phyloP scores from a whole-genome alignment of 441 rosid species.

The Pelargonium cotyledonis region DNA sequence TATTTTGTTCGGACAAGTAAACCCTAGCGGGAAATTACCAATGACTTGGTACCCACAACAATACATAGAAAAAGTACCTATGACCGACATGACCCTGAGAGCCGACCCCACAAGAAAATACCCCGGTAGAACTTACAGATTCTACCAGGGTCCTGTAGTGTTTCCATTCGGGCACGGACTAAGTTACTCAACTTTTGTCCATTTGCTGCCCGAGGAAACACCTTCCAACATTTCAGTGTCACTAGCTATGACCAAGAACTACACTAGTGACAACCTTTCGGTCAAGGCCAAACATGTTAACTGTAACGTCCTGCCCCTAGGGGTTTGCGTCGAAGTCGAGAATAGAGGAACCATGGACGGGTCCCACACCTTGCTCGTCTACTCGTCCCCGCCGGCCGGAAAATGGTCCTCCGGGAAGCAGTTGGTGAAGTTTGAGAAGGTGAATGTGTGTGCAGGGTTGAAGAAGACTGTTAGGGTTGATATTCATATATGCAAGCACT shows the following conservation, averaged over 20 bases:
- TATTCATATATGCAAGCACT: constrained; percentile 63
- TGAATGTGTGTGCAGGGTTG: constrained; percentile 53
- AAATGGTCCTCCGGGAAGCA: constrained; percentile 51
- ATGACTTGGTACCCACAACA: constrained; percentile 76
- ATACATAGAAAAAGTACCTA: constrained; percentile 53
- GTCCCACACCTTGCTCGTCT: constrained; percentile 63
- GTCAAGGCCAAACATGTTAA: constrained; percentile 46
- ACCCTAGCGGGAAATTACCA: constrained; percentile 65
- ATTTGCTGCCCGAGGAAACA: constrained; percentile 31
- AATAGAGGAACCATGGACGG: constrained; percentile 67
- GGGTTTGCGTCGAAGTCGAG: constrained; percentile 46
- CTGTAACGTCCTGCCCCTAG: constrained; percentile 37
- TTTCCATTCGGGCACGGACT: constrained; percentile 75
- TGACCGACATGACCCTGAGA: constrained; percentile 62
- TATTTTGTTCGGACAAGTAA: constrained; percentile 44
- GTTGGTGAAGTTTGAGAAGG: constrained; percentile 59
- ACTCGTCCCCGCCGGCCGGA: constrained; percentile 46
- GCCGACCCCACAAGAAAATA: constrained; percentile 36
- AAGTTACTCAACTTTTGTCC: constrained; percentile 52
- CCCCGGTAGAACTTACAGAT: constrained; percentile 68
- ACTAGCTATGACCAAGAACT: constrained; percentile 28
- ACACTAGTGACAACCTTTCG: constrained; percentile 32
- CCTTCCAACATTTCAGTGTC: constrained; percentile 38
- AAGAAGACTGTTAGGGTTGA: constrained; percentile 36
- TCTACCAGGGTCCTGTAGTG: constrained; percentile 86